Evolutionary conservation across 805 yeast genomes (phyloP), one percentile per base, ranked within the genome.

Genomic region (Pichia paraexigua): DNA sequence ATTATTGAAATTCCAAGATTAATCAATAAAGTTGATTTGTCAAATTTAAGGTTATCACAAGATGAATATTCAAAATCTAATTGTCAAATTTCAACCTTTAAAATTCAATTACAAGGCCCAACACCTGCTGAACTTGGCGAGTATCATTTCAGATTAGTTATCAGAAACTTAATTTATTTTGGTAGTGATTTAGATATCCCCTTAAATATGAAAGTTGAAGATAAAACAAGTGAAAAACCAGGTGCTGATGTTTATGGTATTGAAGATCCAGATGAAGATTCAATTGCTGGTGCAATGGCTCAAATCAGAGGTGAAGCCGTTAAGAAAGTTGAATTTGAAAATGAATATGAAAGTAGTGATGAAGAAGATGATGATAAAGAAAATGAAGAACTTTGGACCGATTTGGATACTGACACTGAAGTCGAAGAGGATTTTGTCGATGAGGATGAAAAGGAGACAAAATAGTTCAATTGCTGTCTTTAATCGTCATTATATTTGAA

Each of bases 101-200:
- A 87, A 63, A 73, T 91, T 52, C 87, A 84, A 58, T 65, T 91
- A 46, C 68, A 83, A 9, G 75, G 81, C 46, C 90, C 95, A 44
- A 81, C 95, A 17, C 97, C 98, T n/a, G 76, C 76, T 20, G 75
- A 75, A 51, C 70, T 71, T 18, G 96, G 95, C 43, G 72, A 70
- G 42, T 79, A 70, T 62, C 82, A 79, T 57, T 87, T 87, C 73
- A 78, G 90, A 69, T 71, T 91, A 18, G 69, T 82, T 24, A 66
- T 92, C 62, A 80, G 82, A 62, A 83, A 86, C 50, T 77, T 86
- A 49, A 82, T 86, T 44, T 91, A 88, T 66, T 88, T 87, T 65
- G 96, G 96, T 7, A 69, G 79, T 20, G 97, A 92, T 64, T 65
- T 88, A 24, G 88, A 84, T 57, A 76, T 83, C 54, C 85, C 91